phyloP scores from a whole-genome alignment of 2,329 filamentous ascomycete genomes.

The Canariomyces notabilis region DNA sequence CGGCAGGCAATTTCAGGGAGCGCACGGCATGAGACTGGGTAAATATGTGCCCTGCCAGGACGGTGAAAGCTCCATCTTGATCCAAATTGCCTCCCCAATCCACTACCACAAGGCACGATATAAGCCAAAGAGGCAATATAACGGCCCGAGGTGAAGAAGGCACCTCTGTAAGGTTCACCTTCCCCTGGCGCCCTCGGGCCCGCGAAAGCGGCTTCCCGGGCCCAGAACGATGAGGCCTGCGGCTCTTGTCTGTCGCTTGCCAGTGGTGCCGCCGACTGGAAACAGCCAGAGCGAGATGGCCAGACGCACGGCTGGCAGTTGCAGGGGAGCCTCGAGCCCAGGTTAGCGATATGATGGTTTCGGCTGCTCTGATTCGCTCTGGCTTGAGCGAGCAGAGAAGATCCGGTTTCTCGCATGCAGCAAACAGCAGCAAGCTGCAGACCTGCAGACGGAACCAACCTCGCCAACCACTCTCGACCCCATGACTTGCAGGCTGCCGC shows the following conservation, averaged over 20 bases:
- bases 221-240: conserved; percentile 8
- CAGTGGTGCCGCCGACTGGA: background rate
- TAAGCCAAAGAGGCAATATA: conserved; percentile 19
- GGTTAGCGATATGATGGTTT: background rate
- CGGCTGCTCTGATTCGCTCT: conserved; percentile 18
- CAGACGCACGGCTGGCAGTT: conserved; percentile 18
- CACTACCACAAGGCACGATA: conserved; percentile 13
- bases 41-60: background rate
- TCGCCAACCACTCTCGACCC: too few relatives aligned
- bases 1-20: background rate
- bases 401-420: conserved; percentile 7
- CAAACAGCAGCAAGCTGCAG: background rate
- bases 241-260: conserved; percentile 4
- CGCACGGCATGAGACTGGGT: background rate
- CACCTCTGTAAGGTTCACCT: too few relatives aligned
- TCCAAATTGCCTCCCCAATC: conserved; percentile 22
- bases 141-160: background rate
- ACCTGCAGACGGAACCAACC: background rate
- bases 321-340: conserved; percentile 5
- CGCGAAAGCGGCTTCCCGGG: background rate
- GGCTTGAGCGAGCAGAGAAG: conserved; percentile 1
- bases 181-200: too few relatives aligned
- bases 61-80: conserved; percentile 10
- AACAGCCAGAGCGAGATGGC: conserved; percentile 17
- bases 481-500: too few relatives aligned